Conservation (phyloP, 179 eudicot genomes). For the Amaranthus tricolor region DNA sequence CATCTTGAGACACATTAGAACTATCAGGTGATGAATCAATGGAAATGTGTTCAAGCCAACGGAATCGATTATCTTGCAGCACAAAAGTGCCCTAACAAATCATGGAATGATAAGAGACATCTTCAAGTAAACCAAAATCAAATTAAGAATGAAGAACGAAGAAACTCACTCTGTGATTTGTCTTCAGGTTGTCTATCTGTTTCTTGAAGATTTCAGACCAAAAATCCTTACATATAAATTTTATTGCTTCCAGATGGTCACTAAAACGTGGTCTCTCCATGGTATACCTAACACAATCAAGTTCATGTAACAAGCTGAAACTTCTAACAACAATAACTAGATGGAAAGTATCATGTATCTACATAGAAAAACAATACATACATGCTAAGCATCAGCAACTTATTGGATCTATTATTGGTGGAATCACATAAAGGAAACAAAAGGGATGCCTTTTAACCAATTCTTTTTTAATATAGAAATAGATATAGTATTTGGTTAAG, state of each 20-base stretch:
- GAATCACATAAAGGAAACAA: background rate
- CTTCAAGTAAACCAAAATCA: conserved; percentile 13
- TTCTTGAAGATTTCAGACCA: conserved; percentile 98
- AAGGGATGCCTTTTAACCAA: background rate
- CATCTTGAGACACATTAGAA: conserved; percentile 51
- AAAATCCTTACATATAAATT: conserved; percentile 96
- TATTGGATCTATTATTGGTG: background rate
- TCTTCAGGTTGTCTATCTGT: conserved; percentile 95
- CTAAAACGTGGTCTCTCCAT: conserved; percentile 92
- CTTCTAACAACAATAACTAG: background rate
- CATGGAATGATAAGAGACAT: conserved; percentile 13
- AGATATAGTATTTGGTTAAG: background rate
- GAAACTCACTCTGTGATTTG: conserved; percentile 78
- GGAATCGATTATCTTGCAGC: conserved; percentile 87
- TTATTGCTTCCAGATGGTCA: conserved; percentile 97
- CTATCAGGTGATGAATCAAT: conserved; percentile 55
- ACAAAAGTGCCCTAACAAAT: conserved; percentile 77
- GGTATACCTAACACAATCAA: conserved; percentile 60
- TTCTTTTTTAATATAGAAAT: background rate
- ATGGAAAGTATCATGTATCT: background rate
- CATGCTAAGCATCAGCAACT: background rate
- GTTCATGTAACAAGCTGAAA: conserved; percentile 10
- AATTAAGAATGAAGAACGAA: background rate
- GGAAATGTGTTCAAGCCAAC: conserved; percentile 84
- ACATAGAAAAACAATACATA: too few species aligned